Evolutionary conservation across 441 rosid species (phyloP), one percentile per base, ranked within the genome.

Genomic region (Erodium texanum): DNA sequence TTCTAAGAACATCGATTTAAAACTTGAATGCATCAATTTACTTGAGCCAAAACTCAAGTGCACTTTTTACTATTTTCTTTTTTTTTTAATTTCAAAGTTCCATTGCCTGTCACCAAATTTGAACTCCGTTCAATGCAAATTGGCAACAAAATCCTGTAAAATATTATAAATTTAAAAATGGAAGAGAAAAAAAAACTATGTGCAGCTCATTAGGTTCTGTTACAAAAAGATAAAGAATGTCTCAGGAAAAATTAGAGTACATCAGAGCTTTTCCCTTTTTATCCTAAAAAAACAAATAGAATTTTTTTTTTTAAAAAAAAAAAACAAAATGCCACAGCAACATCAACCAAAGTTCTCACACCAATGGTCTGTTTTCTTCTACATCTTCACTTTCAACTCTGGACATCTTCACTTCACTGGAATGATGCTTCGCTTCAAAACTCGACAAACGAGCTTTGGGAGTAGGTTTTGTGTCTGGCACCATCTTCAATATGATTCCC

Each of bases 401-500:
- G 48, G 48, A 6, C 20, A 52, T n/a, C 58, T 12, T 52, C 36
- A 32, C 5, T 18, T n/a, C 58, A n/a, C 20, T 52, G 7, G 5
- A 16, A 45, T 45, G 3, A 45, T 11, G 52, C n/a, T 45, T 45
- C n/a, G n/a, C 68, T 32, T 16, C 41, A 14, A 12, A 48, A 43
- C 58, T 68, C 18, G 72, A 63, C 52, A 36, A 65, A n/a, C 74
- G 66, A 24, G 41, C 67, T 72, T 64, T 79, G 0, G 58, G 1
- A 2, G 82, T 48, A 7, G 71, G 73, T 52, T 81, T 83, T 5
- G 73, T 71, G 71, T 86, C 90, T 7, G 97, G 94, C 74, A 90
- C 75, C 94, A 83, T 84, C 81, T 90, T 90, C 80, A 88, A 66
- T 34, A 84, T 61, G 71, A 90, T 86, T 61, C 92, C 93, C 96